Conservation (phyloP, 83 land plant species). For the Isoetes engelmannii region DNA sequence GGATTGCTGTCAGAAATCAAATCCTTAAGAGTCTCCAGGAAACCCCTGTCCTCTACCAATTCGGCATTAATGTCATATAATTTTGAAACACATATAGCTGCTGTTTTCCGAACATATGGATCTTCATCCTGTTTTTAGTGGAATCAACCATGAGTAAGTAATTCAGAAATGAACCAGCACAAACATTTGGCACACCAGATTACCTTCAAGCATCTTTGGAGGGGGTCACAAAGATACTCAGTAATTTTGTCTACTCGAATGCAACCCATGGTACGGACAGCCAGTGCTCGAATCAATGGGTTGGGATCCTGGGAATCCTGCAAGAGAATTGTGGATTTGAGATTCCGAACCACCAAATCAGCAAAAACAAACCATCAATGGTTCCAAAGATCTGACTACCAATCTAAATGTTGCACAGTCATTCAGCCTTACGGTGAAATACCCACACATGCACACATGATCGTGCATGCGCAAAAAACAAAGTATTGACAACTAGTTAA, state of each 20-base stretch:
- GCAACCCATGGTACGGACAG: slow-evolving; percentile 99
- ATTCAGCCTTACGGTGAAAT: too few species aligned
- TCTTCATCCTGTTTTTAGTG: slow-evolving; percentile 79
- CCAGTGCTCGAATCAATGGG: slow-evolving; percentile 96
- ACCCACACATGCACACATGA: too few species aligned
- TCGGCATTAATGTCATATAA: slow-evolving; percentile 98
- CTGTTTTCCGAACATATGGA: slow-evolving; percentile 98
- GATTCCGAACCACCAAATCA: background rate
- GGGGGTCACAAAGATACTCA: slow-evolving; percentile 97
- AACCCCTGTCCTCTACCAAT: slow-evolving; percentile 96
- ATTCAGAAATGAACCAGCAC: slow-evolving; percentile 6
- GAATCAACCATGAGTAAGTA: slow-evolving; percentile 11
- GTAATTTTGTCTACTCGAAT: slow-evolving; percentile 99
- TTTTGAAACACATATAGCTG: slow-evolving; percentile 98
- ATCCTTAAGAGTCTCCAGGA: slow-evolving; percentile 88
- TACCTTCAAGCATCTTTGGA: slow-evolving; percentile 98
- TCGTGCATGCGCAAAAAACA: too few species aligned
- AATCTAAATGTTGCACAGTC: too few species aligned
- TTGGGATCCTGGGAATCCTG: slow-evolving; percentile 99
- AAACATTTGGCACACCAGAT: background rate
- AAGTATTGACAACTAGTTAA: too few species aligned
- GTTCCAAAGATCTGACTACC: too few species aligned
- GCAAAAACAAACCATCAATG: background rate
- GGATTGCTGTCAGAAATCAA: slow-evolving; percentile 98
- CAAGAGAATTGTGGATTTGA: background rate